Conservation (phyloP, 1,139 yeast genomes). For the Hansenula sp. region DNA sequence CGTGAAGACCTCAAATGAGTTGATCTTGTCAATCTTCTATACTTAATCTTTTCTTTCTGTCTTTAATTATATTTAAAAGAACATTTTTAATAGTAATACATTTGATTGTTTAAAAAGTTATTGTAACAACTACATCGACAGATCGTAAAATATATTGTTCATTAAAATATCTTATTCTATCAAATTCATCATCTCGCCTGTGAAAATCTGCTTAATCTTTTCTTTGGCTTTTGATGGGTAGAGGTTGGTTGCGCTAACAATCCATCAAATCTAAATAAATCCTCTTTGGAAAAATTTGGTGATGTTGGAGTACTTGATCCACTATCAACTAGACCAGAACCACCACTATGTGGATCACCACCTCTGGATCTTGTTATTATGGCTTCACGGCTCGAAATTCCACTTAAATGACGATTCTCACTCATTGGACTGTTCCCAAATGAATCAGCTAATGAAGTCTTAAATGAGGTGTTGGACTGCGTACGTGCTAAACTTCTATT, state of each 20-base stretch:
- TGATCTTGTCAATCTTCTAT: too few species aligned
- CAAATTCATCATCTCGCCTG: too few species aligned
- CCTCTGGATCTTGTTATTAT: slow-evolving; percentile 9
- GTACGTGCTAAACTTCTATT: slow-evolving; percentile 74
- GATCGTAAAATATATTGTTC: too few species aligned
- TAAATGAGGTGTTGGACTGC: slow-evolving; percentile 72
- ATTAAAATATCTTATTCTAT: too few species aligned
- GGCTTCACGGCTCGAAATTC: slow-evolving; percentile 14
- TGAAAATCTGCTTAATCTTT: slow-evolving; percentile 14
- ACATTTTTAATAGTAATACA: too few species aligned
- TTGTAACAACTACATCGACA: too few species aligned
- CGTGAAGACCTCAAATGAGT: too few species aligned
- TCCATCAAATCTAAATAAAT: slow-evolving; percentile 33
- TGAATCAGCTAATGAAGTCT: slow-evolving; percentile 65
- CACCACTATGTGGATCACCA: slow-evolving; percentile 10
- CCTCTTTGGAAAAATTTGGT: slow-evolving; percentile 23
- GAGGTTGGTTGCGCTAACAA: slow-evolving; percentile 28
- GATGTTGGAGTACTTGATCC: slow-evolving; percentile 19
- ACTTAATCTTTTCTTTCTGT: too few species aligned
- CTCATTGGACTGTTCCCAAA: slow-evolving; percentile 31
- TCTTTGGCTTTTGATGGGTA: slow-evolving; percentile 9
- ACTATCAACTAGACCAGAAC: too few species aligned
- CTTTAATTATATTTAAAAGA: too few species aligned
- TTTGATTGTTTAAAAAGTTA: too few species aligned
- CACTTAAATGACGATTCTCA: slow-evolving; percentile 21